Conservation (phyloP, 345 rosid species). For the Populus nigra region DNA sequence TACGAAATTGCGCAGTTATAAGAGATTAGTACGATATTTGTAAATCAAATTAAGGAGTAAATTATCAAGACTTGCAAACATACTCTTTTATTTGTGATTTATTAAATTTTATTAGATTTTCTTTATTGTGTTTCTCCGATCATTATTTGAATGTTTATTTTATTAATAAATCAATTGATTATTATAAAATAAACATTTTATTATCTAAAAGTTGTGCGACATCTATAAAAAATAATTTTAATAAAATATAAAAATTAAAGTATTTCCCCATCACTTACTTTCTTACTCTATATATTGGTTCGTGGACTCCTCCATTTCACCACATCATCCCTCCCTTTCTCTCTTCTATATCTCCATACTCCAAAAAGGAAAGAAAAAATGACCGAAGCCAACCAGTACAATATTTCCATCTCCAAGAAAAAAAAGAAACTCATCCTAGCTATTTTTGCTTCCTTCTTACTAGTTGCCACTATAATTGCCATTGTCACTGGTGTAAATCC, state of each 20-base stretch:
- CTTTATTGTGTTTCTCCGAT: too few relatives aligned
- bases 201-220: too few relatives aligned
- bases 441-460: slow-evolving; percentile 35
- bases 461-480: slow-evolving; percentile 41
- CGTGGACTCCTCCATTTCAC: background rate
- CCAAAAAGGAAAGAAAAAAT: slow-evolving; percentile 1
- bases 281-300: background rate
- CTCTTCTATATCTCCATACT: background rate
- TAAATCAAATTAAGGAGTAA: too few relatives aligned
- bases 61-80: too few relatives aligned
- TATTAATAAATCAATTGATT: too few relatives aligned
- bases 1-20: too few relatives aligned
- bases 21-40: too few relatives aligned
- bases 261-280: background rate
- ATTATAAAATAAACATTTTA: too few relatives aligned
- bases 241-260: background rate
- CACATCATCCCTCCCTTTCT: background rate
- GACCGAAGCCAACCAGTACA: slow-evolving; percentile 14
- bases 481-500: slow-evolving; percentile 41
- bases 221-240: background rate
- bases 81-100: too few relatives aligned
- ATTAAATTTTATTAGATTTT: too few relatives aligned
- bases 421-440: slow-evolving; percentile 34
- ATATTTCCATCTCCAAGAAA: slow-evolving; percentile 19
- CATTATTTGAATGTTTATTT: too few relatives aligned